These are phyloP conservation scores for Aspergillus thermomutatus DNA, from an alignment of 2,329 filamentous ascomycete species.

Conservation along the genomic window DNA sequence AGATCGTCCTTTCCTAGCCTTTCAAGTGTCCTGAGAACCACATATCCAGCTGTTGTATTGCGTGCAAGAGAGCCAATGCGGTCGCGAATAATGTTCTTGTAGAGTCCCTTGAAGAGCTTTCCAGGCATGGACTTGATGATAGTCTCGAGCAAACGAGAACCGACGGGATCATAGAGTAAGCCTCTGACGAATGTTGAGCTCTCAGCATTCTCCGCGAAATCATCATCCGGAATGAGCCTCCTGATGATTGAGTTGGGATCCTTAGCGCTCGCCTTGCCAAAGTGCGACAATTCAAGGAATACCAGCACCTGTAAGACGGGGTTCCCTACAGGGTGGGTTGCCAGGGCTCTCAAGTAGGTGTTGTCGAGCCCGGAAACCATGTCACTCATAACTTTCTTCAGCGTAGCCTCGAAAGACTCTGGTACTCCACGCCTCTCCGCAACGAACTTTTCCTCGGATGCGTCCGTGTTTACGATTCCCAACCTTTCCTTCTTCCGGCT, in stretches of 20 bases:
- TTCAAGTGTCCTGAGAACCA: slow-evolving; percentile 77
- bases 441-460: slow-evolving; percentile 48
- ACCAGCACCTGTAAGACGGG: slow-evolving; percentile 88
- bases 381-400: slow-evolving; percentile 78
- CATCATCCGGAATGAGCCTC: slow-evolving; percentile 75
- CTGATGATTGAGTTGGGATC: slow-evolving; percentile 68
- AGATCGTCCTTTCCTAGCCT: slow-evolving; percentile 85
- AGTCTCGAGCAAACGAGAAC: slow-evolving; percentile 84
- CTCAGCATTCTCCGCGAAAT: slow-evolving; percentile 68
- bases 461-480: slow-evolving; percentile 53
- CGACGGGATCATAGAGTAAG: slow-evolving; percentile 84
- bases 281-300: slow-evolving; percentile 76
- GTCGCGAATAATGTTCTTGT: slow-evolving; percentile 73
- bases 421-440: slow-evolving; percentile 62
- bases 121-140: slow-evolving; percentile 77
- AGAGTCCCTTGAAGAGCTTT: slow-evolving; percentile 86
- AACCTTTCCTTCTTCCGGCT: slow-evolving; percentile 91
- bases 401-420: slow-evolving; percentile 69
- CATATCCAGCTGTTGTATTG: slow-evolving; percentile 87
- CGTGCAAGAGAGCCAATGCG: slow-evolving; percentile 76
- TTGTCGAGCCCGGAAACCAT: slow-evolving; percentile 72
- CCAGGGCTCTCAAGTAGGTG: slow-evolving; percentile 76
- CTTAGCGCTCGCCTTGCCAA: slow-evolving; percentile 63
- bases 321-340: slow-evolving; percentile 86
- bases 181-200: slow-evolving; percentile 79